These are phyloP conservation scores for Paramecium tetraurelia DNA, from an alignment of 73 alveolate genomes.

Conservation along the genomic window DNA sequence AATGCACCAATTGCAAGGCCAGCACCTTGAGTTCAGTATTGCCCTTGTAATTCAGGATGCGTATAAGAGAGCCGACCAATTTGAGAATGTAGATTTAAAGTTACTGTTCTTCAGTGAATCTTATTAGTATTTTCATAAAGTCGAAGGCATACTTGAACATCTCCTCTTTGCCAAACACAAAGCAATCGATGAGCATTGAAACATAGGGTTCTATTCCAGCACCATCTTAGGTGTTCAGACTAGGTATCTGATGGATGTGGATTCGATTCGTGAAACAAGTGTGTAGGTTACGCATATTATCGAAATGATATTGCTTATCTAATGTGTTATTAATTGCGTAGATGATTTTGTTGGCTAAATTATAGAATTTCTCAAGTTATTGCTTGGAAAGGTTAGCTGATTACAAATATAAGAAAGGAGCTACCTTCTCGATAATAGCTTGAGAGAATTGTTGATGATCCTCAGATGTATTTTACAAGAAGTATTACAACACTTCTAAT, in stretches of 20 bases:
- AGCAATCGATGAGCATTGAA: background rate
- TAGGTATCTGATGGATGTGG: background rate
- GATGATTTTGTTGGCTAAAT: background rate
- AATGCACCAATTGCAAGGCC: background rate
- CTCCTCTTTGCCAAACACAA: constrained; percentile 30
- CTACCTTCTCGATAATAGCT: background rate
- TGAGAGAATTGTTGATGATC: background rate
- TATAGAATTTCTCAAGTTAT: background rate
- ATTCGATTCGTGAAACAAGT: constrained; percentile 14
- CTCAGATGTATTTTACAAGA: constrained; percentile 18
- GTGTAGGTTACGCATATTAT: background rate
- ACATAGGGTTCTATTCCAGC: background rate
- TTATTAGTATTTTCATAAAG: background rate
- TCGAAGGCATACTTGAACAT: background rate
- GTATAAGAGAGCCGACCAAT: background rate
- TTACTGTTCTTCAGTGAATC: background rate
- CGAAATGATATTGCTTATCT: background rate
- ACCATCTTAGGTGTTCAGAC: background rate
- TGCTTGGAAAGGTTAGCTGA: background rate
- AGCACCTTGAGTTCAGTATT: background rate
- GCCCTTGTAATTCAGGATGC: background rate
- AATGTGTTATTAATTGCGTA: background rate
- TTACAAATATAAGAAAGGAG: background rate
- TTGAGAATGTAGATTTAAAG: background rate
- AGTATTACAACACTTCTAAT: background rate